Base-by-base conservation (phyloP, 345 rosid species). In the Populus pruinosa region DNA sequence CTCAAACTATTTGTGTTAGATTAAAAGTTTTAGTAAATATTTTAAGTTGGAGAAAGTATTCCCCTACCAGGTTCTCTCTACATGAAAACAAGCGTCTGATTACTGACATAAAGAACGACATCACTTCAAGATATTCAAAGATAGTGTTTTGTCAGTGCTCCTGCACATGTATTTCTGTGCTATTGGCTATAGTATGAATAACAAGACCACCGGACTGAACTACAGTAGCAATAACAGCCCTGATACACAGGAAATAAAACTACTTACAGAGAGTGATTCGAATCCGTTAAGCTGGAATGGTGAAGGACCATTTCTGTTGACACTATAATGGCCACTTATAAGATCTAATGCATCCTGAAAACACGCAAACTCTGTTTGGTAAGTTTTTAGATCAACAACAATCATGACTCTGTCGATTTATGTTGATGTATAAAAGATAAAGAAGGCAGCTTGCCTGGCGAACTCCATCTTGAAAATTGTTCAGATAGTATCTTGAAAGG, bases 301-400 rank as follows among this genome's bases (percentile, higher is more conserved):
- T 23, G 97, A 92, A 79, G 91, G 94, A 66, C 87, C 80, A 73
- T 85, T 83, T 73, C 84, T 84, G 86, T 88, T 92, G 33, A 95
- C 82, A 25, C 82, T 80, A 79, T 95, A 95, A 80, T 80, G 94
- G 61, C 99, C 99, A 70, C 99, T 95, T 53, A 95, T 79, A 76
- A 95, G 98, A 84, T 95, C 99, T 85, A 93, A 81, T 65, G 99
- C 97, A 72, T 95, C 99, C 99, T 95, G 89, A 70, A 81, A 80
- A 77, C 65, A 76, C 43, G 63, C 27, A 63, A 69, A 77, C 20
- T 27, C 69, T 25, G 50, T 70, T 69, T 73, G 44, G 20, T 10
- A 12, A 61, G n/a, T 47, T 64, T 76, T 70, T 8, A 43, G 25
- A 71, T 25, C 50, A 25, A 44, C 21, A 79, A n/a, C 27, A 39